Percentiles rank a stretch among this genome's conserved stretches.
Conservation (phyloP, 805 yeast genomes). For the Myxozyma geophila region DNA sequence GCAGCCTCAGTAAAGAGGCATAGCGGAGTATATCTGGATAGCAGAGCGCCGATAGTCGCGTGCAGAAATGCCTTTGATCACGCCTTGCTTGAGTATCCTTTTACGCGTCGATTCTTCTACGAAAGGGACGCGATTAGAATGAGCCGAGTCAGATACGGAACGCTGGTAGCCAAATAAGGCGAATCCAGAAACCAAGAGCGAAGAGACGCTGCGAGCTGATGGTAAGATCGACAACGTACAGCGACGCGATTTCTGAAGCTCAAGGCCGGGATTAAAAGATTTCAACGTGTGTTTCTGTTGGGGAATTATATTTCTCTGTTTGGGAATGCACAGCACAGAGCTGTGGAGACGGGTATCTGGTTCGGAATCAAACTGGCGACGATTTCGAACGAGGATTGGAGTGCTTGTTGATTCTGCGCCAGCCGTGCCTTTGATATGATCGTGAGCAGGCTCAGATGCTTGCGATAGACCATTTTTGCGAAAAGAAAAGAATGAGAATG, state of each 20-base stretch:
- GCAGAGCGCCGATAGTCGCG: conserved; percentile 7
- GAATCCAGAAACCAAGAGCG: background rate
- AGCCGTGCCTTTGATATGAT: background rate
- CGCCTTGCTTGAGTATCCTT: background rate
- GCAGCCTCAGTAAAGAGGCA: conserved; percentile 5
- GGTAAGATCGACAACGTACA: background rate
- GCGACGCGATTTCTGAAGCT: background rate
- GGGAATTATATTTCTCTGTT: background rate
- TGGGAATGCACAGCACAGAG: background rate
- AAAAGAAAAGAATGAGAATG: background rate
- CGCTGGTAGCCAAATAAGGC: too few relatives aligned
- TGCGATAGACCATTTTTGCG: too few relatives aligned
- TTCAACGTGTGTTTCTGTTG: too few relatives aligned
- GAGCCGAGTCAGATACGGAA: background rate
- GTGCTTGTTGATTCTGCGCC: background rate
- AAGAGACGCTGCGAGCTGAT: background rate
- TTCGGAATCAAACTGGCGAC: background rate
- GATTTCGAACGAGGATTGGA: background rate
- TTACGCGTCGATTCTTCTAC: background rate
- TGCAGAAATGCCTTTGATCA: conserved; percentile 2
- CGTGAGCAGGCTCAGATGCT: too few relatives aligned
- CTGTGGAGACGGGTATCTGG: background rate
- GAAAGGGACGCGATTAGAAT: background rate
- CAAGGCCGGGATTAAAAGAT: too few relatives aligned
- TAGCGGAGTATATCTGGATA: conserved; percentile 10